Base-by-base conservation (phyloP, 1,284 basidiomycete genomes). In the Meripilus lineatus region DNA sequence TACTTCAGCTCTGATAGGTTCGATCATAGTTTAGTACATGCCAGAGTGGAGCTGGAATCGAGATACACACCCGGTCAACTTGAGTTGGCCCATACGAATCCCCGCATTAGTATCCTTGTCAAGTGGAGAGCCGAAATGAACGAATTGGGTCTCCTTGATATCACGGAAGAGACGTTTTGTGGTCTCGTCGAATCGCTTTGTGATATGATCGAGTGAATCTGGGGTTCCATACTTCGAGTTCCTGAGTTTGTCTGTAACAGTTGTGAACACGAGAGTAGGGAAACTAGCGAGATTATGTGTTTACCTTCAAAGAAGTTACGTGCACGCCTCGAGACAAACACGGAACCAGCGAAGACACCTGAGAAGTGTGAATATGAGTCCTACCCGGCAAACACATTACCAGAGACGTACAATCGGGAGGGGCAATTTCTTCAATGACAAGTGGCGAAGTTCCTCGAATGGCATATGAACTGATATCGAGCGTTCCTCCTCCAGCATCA, bases 311-410 rank as follows among this genome's bases (percentile, higher is more conserved):
- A 66, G 55, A 86, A 84, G 38, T 73, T 72, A 50, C 82, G 66
- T 17, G 84, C 84, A 38, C 84, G 65, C 42, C 83, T 69, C 58
- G 81, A 84, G 34, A 88, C 85, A 58, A 88, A 88, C n/a, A 88
- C 81, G 5, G 84, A 86, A 17, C 84, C 84, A 42, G 84, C 81
- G 59, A 88, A 88, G 32, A 86, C 74, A 61, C 82, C 81, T 84
- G 49, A 5, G 21, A 26, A 45, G 42, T 18, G 40, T 41, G 45
- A 53, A 26, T 39, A 44, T 30, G 45, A 15, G 32, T 15, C 11
- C 30, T 34, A 32, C 11, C n/a, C n/a, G n/a, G n/a, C n/a, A 18
- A 15, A 26, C 21, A 20, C 33, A 38, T 33, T 38, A 30, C 4
- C 13, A 26, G 13, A 41, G 42, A 62, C 79, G 49, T 51, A 84